phyloP scores from a whole-genome alignment of 192 early-diverging fungal genomes.

The Backusella morwellensis region DNA sequence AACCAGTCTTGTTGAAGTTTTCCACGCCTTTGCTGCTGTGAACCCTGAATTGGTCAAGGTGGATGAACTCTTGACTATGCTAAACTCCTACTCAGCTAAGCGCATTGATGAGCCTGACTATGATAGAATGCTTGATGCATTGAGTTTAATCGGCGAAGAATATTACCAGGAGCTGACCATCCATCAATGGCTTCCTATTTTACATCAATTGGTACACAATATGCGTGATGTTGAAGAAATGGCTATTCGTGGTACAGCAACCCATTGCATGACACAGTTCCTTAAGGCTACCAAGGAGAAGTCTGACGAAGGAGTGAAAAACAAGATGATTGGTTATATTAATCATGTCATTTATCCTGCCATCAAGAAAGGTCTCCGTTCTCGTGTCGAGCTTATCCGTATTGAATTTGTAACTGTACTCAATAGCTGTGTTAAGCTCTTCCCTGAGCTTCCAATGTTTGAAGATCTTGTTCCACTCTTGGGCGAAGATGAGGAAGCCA shows the following conservation, averaged over 20 bases:
- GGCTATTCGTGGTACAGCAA: constrained; percentile 81
- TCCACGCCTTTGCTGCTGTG: constrained; percentile 62
- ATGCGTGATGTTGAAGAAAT: constrained; percentile 85
- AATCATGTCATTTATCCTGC: constrained; percentile 65
- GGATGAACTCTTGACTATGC: constrained; percentile 58
- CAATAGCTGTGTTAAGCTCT: constrained; percentile 57
- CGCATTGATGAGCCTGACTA: constrained; percentile 90
- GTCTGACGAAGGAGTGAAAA: constrained; percentile 19
- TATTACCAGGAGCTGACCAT: constrained; percentile 63
- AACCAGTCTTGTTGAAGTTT: constrained; percentile 57
- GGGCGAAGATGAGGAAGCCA: constrained; percentile 81
- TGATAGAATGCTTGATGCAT: constrained; percentile 76
- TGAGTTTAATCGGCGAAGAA: constrained; percentile 66
- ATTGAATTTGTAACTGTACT: constrained; percentile 70
- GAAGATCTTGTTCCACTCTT: constrained; percentile 62
- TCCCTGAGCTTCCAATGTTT: constrained; percentile 58
- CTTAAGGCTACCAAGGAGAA: constrained; percentile 50
- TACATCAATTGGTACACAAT: constrained; percentile 84
- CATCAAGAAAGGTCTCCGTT: constrained; percentile 66
- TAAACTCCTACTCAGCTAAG: constrained; percentile 75
- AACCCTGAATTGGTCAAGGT: constrained; percentile 52
- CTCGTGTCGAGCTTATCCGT: constrained; percentile 56
- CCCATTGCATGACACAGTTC: constrained; percentile 72
- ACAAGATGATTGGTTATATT: constrained; percentile 49
- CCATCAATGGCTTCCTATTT: constrained; percentile 83